A percentile compares a stretch with the other conserved stretches of the same genome.
These are phyloP conservation scores for Grammothele lineata DNA, from an alignment of 768 basidiomycete genomes.

Conservation along the genomic window DNA sequence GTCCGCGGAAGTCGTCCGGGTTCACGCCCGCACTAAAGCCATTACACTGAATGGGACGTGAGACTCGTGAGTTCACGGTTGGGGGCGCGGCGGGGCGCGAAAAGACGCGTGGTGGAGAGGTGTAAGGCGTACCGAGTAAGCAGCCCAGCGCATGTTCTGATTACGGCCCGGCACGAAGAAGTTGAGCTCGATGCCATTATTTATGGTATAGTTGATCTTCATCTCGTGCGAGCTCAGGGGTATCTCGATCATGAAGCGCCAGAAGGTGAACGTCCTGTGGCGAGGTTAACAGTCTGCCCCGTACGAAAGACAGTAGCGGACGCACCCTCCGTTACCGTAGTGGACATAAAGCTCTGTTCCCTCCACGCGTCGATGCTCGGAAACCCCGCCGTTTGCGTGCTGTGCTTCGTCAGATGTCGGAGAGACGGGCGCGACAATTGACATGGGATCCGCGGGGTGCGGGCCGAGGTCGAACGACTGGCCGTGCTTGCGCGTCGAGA, in stretches of 20 bases:
- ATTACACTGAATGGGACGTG: no score
- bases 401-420: constrained; percentile 3
- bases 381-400: not conserved
- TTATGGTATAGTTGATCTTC: constrained; percentile 76
- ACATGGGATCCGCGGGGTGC: constrained; percentile 73
- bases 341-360: constrained; percentile 27
- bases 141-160: constrained; percentile 90
- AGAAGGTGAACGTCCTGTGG: constrained; percentile 85
- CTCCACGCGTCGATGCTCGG: constrained; percentile 11
- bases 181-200: constrained; percentile 67
- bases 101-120: constrained; percentile 3
- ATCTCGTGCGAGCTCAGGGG: constrained; percentile 72
- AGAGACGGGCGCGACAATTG: constrained; percentile 28
- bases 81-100: no score
- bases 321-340: constrained; percentile 25
- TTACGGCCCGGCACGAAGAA: constrained; percentile 80
- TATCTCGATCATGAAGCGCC: constrained; percentile 86
- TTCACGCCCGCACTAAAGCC: constrained; percentile 89
- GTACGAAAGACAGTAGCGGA: not conserved
- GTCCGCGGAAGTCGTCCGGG: constrained; percentile 78
- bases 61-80: no score
- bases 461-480: constrained; percentile 56
- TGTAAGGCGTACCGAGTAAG: constrained; percentile 61
- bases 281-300: no score
- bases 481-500: constrained; percentile 15